Base-by-base conservation (phyloP, 768 basidiomycete genomes). In the Leccinum longicurvipes region DNA sequence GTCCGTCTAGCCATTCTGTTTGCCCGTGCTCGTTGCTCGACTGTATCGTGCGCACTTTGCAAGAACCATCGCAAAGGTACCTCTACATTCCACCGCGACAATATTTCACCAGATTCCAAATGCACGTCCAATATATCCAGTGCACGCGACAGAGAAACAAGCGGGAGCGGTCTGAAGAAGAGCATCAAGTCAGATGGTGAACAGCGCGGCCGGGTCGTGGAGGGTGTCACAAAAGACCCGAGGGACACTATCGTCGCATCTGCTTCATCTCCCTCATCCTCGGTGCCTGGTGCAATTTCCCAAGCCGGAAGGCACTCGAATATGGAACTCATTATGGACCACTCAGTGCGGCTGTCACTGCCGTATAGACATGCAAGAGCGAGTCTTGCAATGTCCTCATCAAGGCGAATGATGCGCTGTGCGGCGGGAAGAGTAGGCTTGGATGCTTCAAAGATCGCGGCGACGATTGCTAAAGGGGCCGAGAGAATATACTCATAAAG, bases 291-390 rank as follows among this genome's bases (percentile, higher is more conserved):
- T 8, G 72, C 58, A 42, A 85, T 75, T 54, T 85, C 86, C 92
- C 95, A 97, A 3, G 87, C 96, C 0, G 96, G 96, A 29, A 98
- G 78, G 67, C 95, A 99, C 68, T 99, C 96, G 69, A 99, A 98
- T 50, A 99, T 91, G 29, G 78, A 76, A 60, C 88, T 91, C 94
- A 97, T 98, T 4, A 77, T 85, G 1, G 83, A 66, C 92, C 91
- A 96, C 60, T 86, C 79, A 55, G 83, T 77, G 31, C 86, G 72
- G 53, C 80, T 81, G 56, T 84, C 79, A 63, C 82, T 89, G 14
- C 93, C 93, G 59, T 99, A 99, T 23, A 98, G 72, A 63, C 87
- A 88, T 7, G 94, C 88, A 12, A 98, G 82, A 4, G 95, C 94
- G 14, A 98, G 71, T 11, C 89, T 82, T 14, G 85, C 92, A 67